Conservation (phyloP, 2,329 filamentous ascomycete genomes). For the Aspergillus amoenus region DNA sequence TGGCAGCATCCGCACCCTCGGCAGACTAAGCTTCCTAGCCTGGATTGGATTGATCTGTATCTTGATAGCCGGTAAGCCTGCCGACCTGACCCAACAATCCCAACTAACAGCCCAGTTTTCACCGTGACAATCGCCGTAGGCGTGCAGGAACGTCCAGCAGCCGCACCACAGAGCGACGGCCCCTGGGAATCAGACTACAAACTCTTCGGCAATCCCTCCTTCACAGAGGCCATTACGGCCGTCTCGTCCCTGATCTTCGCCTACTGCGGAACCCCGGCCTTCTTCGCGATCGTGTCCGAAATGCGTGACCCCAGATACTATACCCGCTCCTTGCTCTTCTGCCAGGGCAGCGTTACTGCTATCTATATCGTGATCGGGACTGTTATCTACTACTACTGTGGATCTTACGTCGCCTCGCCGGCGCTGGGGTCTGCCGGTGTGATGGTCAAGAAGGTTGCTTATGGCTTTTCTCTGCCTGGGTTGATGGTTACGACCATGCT, state of each 20-base stretch:
- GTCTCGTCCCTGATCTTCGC: slow-evolving; percentile 31
- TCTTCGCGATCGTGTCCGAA: slow-evolving; percentile 39
- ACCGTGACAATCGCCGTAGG: slow-evolving; percentile 28
- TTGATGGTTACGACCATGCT: slow-evolving; percentile 30
- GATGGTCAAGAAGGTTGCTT: slow-evolving; percentile 46
- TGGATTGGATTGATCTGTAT: slow-evolving; percentile 32
- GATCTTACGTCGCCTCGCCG: slow-evolving; percentile 48
- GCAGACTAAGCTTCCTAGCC: slow-evolving; percentile 34
- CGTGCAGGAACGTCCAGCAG: slow-evolving; percentile 35
- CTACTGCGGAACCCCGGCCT: slow-evolving; percentile 28
- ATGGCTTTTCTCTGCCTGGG: slow-evolving; percentile 41
- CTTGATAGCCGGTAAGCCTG: slow-evolving; percentile 18
- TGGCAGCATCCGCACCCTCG: slow-evolving; percentile 37
- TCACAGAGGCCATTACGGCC: slow-evolving; percentile 30
- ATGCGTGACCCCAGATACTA: slow-evolving; percentile 38
- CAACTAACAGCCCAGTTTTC: slow-evolving; percentile 16
- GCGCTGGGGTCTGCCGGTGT: slow-evolving; percentile 48
- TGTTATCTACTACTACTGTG: slow-evolving; percentile 49
- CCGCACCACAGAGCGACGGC: slow-evolving; percentile 27
- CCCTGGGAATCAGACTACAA: slow-evolving; percentile 30
- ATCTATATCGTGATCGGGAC: slow-evolving; percentile 37
- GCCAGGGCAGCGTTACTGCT: slow-evolving; percentile 32
- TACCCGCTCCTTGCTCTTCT: slow-evolving; percentile 30
- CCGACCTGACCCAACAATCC: background rate
- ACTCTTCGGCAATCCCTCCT: slow-evolving; percentile 23